These are phyloP conservation scores for Cadophora sp. DNA, from an alignment of 2,329 filamentous ascomycete genomes.

Conservation along the genomic window DNA sequence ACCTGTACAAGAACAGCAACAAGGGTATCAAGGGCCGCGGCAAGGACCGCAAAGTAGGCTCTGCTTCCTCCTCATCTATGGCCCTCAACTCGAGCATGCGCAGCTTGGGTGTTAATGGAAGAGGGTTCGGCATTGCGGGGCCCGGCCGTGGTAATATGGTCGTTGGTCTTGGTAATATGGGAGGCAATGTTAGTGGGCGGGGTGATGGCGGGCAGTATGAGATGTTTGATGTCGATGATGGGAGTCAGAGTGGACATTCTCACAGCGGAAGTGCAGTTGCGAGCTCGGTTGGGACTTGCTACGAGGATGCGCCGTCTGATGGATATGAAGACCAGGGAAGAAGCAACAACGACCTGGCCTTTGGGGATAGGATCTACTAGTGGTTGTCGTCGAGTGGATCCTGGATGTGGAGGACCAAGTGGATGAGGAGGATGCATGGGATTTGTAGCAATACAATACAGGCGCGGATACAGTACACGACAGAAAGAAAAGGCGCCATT, in stretches of 20 bases:
- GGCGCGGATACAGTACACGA: background rate
- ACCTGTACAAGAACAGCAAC: slow-evolving; percentile 96
- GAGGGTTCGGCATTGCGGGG: slow-evolving; percentile 31
- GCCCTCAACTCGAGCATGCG: slow-evolving; percentile 26
- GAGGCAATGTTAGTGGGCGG: slow-evolving; percentile 23
- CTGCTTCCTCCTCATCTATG: slow-evolving; percentile 24
- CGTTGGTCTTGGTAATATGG: slow-evolving; percentile 28
- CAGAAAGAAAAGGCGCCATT: slow-evolving; percentile 8
- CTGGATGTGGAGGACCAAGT: background rate
- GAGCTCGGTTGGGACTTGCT: slow-evolving; percentile 49
- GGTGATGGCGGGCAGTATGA: slow-evolving; percentile 47
- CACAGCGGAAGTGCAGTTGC: slow-evolving; percentile 41
- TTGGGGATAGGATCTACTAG: slow-evolving; percentile 55
- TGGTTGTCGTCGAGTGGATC: background rate
- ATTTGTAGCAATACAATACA: slow-evolving; percentile 22
- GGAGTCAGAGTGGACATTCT: slow-evolving; percentile 46
- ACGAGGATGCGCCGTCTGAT: slow-evolving; percentile 50
- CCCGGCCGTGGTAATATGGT: slow-evolving; percentile 34
- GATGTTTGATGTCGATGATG: slow-evolving; percentile 56
- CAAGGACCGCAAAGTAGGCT: slow-evolving; percentile 74
- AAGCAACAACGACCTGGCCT: slow-evolving; percentile 46
- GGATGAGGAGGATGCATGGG: background rate
- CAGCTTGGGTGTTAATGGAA: slow-evolving; percentile 15
- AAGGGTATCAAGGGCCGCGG: slow-evolving; percentile 97
- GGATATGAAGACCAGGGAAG: slow-evolving; percentile 36